Percentiles rank a stretch among this genome's conserved stretches.
Evolutionary conservation across 257 asterid species (phyloP).

Genomic region (Fraxinus pennsylvanica): DNA sequence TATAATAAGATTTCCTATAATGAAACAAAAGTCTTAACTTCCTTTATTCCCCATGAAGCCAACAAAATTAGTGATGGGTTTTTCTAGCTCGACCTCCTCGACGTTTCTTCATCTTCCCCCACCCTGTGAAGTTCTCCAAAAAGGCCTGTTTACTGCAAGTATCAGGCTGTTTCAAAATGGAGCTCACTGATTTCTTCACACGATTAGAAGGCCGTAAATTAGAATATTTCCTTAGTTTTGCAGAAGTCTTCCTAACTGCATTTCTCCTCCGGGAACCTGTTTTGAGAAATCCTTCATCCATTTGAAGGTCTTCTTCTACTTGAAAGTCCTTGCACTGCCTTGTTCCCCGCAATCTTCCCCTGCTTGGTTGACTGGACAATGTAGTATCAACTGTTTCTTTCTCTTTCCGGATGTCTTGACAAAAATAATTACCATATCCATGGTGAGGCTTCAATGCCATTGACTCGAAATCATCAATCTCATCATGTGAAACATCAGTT

Average conservation of each 20-base stretch:
- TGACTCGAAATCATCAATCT: background rate
- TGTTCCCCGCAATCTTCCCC: constrained; percentile 30
- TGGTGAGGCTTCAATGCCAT: constrained; percentile 9
- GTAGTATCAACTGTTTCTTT: constrained; percentile 18
- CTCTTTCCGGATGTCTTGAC: constrained; percentile 20
- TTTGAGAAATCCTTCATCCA: constrained; percentile 5
- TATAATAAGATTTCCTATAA: constrained; percentile 21
- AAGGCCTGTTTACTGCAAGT: constrained; percentile 27
- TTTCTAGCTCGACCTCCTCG: constrained; percentile 34
- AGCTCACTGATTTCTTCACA: constrained; percentile 29
- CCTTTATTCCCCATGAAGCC: background rate
- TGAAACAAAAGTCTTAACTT: background rate
- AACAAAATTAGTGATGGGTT: constrained; percentile 23
- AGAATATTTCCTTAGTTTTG: constrained; percentile 34
- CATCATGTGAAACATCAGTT: constrained; percentile 4
- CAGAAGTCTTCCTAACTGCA: constrained; percentile 19
- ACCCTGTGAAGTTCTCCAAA: constrained; percentile 26
- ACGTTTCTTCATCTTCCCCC: constrained; percentile 56
- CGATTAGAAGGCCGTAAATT: constrained; percentile 26
- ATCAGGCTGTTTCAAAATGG: constrained; percentile 37
- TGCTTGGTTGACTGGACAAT: constrained; percentile 20
- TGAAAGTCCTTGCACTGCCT: constrained; percentile 31
- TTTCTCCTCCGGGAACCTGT: constrained; percentile 29
- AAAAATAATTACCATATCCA: constrained; percentile 16
- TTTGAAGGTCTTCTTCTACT: constrained; percentile 12